Evolutionary conservation across 2,329 filamentous ascomycete species (phyloP).

Genomic region (Pestalotiopsis fici): DNA sequence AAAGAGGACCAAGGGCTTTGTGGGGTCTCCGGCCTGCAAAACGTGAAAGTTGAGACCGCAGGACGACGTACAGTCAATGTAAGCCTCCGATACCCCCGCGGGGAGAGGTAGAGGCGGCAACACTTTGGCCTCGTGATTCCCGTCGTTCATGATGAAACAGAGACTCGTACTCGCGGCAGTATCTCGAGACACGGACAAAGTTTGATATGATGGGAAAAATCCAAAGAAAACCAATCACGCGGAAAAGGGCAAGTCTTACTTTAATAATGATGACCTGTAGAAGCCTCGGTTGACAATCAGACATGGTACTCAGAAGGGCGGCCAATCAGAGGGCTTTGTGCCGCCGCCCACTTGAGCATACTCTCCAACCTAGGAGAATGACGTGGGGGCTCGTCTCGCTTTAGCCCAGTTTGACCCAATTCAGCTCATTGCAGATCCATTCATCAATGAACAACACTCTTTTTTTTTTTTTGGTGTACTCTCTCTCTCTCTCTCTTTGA

Average conservation of each 20-base stretch:
- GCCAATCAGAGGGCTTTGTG: not conserved
- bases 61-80: conserved; percentile 49
- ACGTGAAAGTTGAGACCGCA: conserved; percentile 63
- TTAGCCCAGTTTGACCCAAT: not conserved
- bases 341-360: not conserved
- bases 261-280: not conserved
- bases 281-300: not conserved
- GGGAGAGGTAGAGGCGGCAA: conserved; percentile 42
- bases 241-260: not conserved
- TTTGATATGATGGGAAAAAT: not conserved
- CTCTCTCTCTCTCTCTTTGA: too few relatives aligned
- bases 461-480: too few relatives aligned
- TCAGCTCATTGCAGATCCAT: not conserved
- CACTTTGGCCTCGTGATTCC: not conserved
- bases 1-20: conserved; percentile 56
- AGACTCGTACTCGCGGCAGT: not conserved
- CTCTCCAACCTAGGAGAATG: not conserved
- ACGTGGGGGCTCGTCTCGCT: not conserved
- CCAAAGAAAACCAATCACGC: not conserved
- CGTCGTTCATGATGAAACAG: not conserved
- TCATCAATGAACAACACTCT: not conserved
- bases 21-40: conserved; percentile 49
- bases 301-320: not conserved
- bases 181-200: not conserved
- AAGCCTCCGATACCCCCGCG: conserved; percentile 52